Base-by-base conservation (phyloP, 768 basidiomycete species). In the Termitomyces sp. region DNA sequence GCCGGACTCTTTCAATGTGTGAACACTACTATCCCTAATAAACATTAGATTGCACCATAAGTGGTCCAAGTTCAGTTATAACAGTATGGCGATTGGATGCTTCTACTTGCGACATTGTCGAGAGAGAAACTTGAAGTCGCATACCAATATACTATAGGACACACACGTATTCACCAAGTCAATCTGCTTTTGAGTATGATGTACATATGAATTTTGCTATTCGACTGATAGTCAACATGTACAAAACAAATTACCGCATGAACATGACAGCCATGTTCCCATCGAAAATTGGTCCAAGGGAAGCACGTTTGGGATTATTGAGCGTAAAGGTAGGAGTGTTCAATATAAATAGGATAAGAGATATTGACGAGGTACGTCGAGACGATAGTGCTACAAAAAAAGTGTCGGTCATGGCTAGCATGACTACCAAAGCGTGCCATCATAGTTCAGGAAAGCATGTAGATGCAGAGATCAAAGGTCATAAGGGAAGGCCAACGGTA, bases 391-490 rank as follows among this genome's bases (percentile, higher is more conserved):
- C 57, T 63, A 63, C 60, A 60, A 46, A 42, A 33, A 50, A 19
- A 11, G 43, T 50, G 53, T 57, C 40, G 38, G 28, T 50, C 61
- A 64, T 64, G 63, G 53, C 63, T 51, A 50, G 63, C 63, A 62
- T 59, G 57, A 46, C 49, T 40, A 52, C 38, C 46, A 62, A 53
- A 60, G 61, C 30, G 30, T 21, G 30, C 11, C 7, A 5, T 52
- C 47, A 55, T 31, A 47, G 33, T 28, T 52, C 52, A 43, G 46
- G 30, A 51, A 37, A 48, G 37, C 37, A 52, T 28, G 49, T 15
- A 42, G 15, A 49, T 23, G 44, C 46, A 35, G 31, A 50, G 15
- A 51, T 44, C 1, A 45, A 15, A 48, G 14, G 35, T 48, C 14
- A 37, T 50, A 9, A 8, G 17, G 14, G 23, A 6, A 28, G 21